A percentile compares a stretch with the other conserved stretches of the same genome.
Evolutionary conservation across 306 rosid species (phyloP).

Genomic region (Parietaria judaica): DNA sequence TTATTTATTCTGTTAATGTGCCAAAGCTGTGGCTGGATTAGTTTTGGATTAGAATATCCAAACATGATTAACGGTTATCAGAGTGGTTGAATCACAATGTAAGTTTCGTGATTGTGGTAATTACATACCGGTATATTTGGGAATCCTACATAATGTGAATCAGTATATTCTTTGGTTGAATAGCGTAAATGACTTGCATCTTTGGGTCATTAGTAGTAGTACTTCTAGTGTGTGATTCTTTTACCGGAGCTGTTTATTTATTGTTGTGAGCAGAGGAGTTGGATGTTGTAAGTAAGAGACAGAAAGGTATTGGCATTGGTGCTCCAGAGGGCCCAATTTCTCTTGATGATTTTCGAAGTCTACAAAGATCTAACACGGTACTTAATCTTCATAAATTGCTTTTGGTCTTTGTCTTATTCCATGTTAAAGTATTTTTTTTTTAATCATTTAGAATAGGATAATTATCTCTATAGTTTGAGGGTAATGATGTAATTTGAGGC

Average conservation of each 20-base stretch:
- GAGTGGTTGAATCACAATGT: background rate
- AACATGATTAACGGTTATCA: background rate
- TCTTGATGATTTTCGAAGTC: constrained; percentile 96
- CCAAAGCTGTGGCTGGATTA: background rate
- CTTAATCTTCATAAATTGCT: constrained; percentile 16
- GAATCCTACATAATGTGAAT: background rate
- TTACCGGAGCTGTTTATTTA: background rate
- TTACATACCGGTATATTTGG: background rate
- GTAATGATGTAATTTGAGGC: background rate
- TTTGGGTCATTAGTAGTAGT: background rate
- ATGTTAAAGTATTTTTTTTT: background rate
- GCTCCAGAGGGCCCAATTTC: constrained; percentile 95
- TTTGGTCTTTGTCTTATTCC: background rate
- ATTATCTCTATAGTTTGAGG: background rate
- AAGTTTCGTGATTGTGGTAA: constrained; percentile 10
- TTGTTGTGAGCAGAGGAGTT: constrained; percentile 42
- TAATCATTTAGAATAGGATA: background rate
- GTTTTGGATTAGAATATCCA: background rate
- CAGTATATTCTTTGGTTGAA: background rate
- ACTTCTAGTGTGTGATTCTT: background rate
- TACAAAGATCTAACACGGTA: constrained; percentile 83
- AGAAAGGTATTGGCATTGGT: constrained; percentile 92
- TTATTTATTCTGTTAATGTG: background rate
- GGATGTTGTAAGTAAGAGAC: constrained; percentile 66
- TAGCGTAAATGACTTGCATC: background rate